Evolutionary conservation across 805 yeast genomes (phyloP), one percentile per base, ranked within the genome.

Genomic region (Candida argentea): DNA sequence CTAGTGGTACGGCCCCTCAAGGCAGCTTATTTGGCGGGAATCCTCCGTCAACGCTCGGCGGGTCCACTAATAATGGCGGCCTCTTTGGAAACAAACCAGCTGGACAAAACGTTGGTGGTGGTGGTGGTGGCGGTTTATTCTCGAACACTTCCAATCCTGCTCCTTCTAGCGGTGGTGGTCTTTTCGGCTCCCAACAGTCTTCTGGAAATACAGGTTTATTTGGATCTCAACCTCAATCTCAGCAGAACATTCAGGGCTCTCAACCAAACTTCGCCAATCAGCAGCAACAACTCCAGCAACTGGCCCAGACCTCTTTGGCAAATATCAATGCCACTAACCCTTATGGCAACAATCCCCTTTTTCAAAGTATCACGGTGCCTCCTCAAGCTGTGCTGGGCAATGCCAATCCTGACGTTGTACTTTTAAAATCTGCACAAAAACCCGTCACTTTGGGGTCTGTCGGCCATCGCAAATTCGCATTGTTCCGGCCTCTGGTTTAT

Each of bases 291-390:
- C 50, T 42, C 21, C 44, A 35, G 20, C 48, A 39, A 21, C 44
- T 31, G 12, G 42, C 30, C 26, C 49, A 36, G 20, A 55, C 42
- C 26, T 39, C 52, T 14, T 37, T 52, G 26, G 44, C 44, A 18
- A 57, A 46, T 33, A 48, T 59, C 29, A 47, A 40, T 26, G 41
- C 58, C 2, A 56, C 50, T 30, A 56, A 79, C 46, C 95, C 95
- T 24, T 87, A 83, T 47, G 94, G 95, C 2, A 67, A 72, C 26
- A 76, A 77, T 41, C 81, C 86, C 5, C 58, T 87, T 29, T 84
- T 82, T 38, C 61, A 55, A 31, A 57, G 65, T 29, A 50, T 64
- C 25, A 48, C 57, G 3, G 10, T 10, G 7, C 36, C 49, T 6
- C 57, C 56, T 12, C 29, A 20, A 14, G 12, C 14, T 17, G 24